Conservation (phyloP, 352 stramenopile genomes). For the Pythium monospermum region DNA sequence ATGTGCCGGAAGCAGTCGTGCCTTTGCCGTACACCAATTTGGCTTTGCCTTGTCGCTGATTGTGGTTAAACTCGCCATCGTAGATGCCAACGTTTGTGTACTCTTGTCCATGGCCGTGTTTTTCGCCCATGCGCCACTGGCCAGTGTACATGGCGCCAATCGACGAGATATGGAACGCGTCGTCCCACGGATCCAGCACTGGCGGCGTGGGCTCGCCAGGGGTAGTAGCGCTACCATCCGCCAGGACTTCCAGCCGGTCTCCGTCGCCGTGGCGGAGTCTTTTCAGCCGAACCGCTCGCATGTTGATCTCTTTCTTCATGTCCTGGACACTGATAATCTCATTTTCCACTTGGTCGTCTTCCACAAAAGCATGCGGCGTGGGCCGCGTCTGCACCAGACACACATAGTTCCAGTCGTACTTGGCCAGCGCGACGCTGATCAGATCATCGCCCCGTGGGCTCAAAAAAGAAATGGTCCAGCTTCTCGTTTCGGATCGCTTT, state of each 20-base stretch:
- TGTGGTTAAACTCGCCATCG: conserved; percentile 45
- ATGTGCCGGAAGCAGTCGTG: conserved; percentile 38
- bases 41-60: conserved; percentile 33
- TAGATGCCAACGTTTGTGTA: conserved; percentile 66
- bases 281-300: conserved; percentile 48
- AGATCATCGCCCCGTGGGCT: conserved; percentile 45
- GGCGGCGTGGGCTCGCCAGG: too few relatives aligned
- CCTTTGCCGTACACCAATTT: conserved; percentile 62
- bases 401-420: conserved; percentile 62
- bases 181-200: conserved; percentile 39
- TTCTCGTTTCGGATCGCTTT: conserved; percentile 42
- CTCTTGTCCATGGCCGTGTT: conserved; percentile 50
- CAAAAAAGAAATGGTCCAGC: conserved; percentile 47
- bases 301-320: conserved; percentile 54
- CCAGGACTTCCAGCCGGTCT: conserved; percentile 28
- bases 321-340: conserved; percentile 43
- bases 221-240: too few relatives aligned
- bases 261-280: conserved; percentile 52
- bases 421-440: conserved; percentile 40
- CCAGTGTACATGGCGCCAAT: conserved; percentile 57
- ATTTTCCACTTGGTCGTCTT: conserved; percentile 52
- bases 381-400: conserved; percentile 55
- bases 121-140: conserved; percentile 40
- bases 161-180: conserved; percentile 61
- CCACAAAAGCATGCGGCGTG: conserved; percentile 40